Evolutionary conservation across 768 basidiomycete genomes (phyloP), one percentile per base, ranked within the genome.

Genomic region (Psilocybe tampanensis): DNA sequence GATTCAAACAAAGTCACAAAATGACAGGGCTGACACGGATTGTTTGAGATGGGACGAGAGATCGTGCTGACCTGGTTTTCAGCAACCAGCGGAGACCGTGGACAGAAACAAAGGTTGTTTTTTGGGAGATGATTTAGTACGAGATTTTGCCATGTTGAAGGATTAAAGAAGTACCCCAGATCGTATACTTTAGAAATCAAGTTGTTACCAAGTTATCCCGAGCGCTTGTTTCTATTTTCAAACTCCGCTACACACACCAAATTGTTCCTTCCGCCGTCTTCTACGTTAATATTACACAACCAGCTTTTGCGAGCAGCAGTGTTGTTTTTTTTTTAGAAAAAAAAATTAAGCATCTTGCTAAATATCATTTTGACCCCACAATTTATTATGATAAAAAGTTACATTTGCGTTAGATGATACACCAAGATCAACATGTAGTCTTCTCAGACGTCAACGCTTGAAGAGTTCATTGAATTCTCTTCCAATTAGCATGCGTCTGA

Each of bases 401-500:
- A n/a, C n/a, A n/a, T n/a, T n/a, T n/a, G n/a, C n/a, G n/a, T n/a
- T n/a, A n/a, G n/a, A n/a, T n/a, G n/a, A n/a, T n/a, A n/a, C n/a
- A n/a, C n/a, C n/a, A n/a, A n/a, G n/a, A n/a, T n/a, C n/a, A n/a
- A n/a, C n/a, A n/a, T n/a, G n/a, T n/a, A n/a, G n/a, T n/a, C n/a
- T n/a, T n/a, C n/a, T n/a, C n/a, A n/a, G n/a, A n/a, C n/a, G n/a
- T 59, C 60, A 74, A 55, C 60, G 49, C 58, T 73, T 72, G 54
- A 79, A 74, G 67, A 91, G 80, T 59, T 88, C 78, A 67, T 95
- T 97, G 74, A 97, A 95, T 68, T 94, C 95, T 59, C 95, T 80
- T 29, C 95, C 95, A 56, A 97, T 96, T 56, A 96, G 74, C 94
- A 95, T 95, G 56, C 95, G 81, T 62, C 95, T 77, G 53, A 97